Conservation (phyloP, 192 early-diverging fungal genomes). For the Linderina pennispora region DNA sequence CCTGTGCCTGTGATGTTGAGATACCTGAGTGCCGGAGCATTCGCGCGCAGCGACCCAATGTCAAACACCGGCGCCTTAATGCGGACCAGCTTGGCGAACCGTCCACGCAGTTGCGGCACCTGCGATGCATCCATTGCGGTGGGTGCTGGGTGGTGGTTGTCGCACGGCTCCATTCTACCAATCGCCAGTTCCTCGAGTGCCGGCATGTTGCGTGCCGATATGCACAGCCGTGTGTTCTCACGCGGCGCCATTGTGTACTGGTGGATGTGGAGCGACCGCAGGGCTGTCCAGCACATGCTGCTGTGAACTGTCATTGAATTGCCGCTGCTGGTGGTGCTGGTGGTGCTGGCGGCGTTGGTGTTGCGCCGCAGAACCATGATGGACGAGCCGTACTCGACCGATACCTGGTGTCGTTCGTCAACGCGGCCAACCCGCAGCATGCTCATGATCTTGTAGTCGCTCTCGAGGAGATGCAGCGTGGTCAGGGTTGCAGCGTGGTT, state of each 20-base stretch:
- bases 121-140: conserved; percentile 5
- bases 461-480: conserved; percentile 17
- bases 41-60: conserved; percentile 3
- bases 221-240: conserved; percentile 1
- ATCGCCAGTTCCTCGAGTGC: conserved; percentile 3
- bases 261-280: background rate
- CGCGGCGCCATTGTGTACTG: background rate
- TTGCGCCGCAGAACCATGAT: conserved; percentile 12
- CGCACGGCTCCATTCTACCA: conserved; percentile 16
- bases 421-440: conserved; percentile 11
- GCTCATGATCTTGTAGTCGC: conserved; percentile 13
- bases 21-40: conserved; percentile 7
- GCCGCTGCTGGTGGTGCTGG: background rate
- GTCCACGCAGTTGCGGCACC: conserved; percentile 11
- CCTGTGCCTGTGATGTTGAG: conserved; percentile 7
- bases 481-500: conserved; percentile 10
- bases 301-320: background rate
- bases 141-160: conserved; percentile 11
- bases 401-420: conserved; percentile 12
- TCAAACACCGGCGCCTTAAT: conserved; percentile 21
- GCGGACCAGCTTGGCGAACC: conserved; percentile 4
- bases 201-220: conserved; percentile 14
- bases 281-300: background rate
- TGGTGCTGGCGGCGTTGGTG: background rate
- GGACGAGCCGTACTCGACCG: conserved; percentile 9